Conservation (phyloP, 1,284 basidiomycete genomes). For the Papiliotrema fonsecae region DNA sequence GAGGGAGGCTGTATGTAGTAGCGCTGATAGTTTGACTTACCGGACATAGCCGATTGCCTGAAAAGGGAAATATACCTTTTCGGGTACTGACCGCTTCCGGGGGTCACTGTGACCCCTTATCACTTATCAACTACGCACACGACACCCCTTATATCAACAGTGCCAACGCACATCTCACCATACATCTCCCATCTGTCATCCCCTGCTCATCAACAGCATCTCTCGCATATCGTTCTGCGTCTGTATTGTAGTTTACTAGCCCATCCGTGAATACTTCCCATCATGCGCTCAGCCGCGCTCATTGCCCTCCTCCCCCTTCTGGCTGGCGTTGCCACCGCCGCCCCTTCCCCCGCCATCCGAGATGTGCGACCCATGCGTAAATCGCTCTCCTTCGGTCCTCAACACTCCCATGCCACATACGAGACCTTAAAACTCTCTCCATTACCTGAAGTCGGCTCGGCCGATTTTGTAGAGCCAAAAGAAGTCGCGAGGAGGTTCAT, state of each 20-base stretch:
- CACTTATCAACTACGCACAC: no score
- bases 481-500: constrained; percentile 31
- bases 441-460: constrained; percentile 56
- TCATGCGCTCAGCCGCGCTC: constrained; percentile 44
- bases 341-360: neutral
- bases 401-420: constrained; percentile 65
- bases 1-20: no score
- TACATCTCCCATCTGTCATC: no score
- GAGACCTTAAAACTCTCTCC: constrained; percentile 53
- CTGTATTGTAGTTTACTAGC: no score
- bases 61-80: no score
- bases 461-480: constrained; percentile 17
- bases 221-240: neutral
- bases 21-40: no score
- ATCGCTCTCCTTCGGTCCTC: constrained; percentile 72
- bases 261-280: no score
- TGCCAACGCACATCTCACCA: neutral
- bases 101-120: no score
- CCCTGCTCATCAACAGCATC: neutral
- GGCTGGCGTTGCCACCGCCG: constrained; percentile 29
- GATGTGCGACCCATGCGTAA: constrained; percentile 53
- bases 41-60: no score
- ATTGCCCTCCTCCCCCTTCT: constrained; percentile 44
- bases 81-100: no score
- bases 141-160: no score